These are phyloP conservation scores for Thyridium curvatum DNA, from an alignment of 2,329 filamentous ascomycete genomes.

Conservation along the genomic window DNA sequence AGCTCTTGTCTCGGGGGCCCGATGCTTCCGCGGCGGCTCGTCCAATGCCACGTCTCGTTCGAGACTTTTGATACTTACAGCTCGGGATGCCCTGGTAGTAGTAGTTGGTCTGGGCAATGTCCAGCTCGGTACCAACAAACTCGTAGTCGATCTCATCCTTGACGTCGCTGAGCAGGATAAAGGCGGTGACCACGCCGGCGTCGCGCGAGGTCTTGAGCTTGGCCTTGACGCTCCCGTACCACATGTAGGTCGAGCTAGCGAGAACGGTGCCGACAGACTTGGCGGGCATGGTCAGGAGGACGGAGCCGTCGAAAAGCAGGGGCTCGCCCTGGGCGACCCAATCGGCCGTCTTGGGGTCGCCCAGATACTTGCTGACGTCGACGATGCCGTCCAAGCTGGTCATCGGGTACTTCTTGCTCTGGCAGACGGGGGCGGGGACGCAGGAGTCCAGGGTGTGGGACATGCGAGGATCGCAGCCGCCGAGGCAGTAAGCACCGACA, in stretches of 20 bases:
- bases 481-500: constrained; percentile 89
- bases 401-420: constrained; percentile 69
- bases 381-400: constrained; percentile 62
- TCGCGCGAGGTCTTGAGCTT: constrained; percentile 80
- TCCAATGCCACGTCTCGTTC: too few species aligned
- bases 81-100: constrained; percentile 92
- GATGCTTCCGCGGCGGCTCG: too few species aligned
- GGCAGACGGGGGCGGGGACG: constrained; percentile 75
- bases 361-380: constrained; percentile 76
- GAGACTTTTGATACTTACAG: constrained; percentile 57
- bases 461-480: constrained; percentile 84
- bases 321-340: constrained; percentile 85
- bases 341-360: constrained; percentile 71
- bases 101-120: constrained; percentile 84
- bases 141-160: constrained; percentile 99
- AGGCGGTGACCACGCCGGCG: constrained; percentile 88
- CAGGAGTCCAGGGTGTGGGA: constrained; percentile 82
- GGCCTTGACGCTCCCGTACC: constrained; percentile 92
- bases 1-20: background rate
- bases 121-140: constrained; percentile 76
- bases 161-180: constrained; percentile 90
- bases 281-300: constrained; percentile 84
- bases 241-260: constrained; percentile 79
- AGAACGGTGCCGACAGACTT: constrained; percentile 82
- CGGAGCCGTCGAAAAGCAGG: constrained; percentile 57